phyloP scores from a whole-genome alignment of 306 rosid species.

The Cucumis cinereus region DNA sequence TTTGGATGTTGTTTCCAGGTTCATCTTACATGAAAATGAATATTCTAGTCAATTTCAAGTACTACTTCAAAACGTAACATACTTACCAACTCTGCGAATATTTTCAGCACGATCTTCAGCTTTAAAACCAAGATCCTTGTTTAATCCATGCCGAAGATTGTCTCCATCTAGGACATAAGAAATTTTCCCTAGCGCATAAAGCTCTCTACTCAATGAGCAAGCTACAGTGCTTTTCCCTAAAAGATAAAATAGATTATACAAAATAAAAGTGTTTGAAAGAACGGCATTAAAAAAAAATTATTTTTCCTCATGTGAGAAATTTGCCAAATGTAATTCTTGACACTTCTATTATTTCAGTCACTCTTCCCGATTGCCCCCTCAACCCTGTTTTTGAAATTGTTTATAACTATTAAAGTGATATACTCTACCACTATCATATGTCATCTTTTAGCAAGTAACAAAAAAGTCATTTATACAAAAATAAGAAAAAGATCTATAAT shows the following conservation, averaged over 20 bases:
- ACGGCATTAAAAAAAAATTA: too few species aligned
- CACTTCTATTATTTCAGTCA: neutral
- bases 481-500: neutral
- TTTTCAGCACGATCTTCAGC: constrained; percentile 72
- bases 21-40: neutral
- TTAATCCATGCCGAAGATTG: constrained; percentile 79
- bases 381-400: neutral
- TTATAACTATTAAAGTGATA: neutral
- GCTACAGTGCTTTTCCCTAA: constrained; percentile 87
- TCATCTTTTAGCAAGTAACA: neutral
- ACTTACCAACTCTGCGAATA: constrained; percentile 74
- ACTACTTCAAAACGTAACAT: constrained; percentile 5
- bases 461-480: neutral
- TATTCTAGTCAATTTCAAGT: neutral
- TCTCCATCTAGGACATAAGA: constrained; percentile 85
- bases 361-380: neutral
- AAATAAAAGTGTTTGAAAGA: neutral
- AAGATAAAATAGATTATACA: neutral
- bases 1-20: neutral
- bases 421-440: neutral
- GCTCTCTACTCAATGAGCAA: constrained; percentile 53
- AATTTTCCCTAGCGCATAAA: constrained; percentile 48
- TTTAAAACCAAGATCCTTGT: constrained; percentile 62
- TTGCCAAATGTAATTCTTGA: neutral
- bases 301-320: neutral